phyloP scores from a whole-genome alignment of 2,329 filamentous ascomycete genomes.

The Fusarium temperatum region DNA sequence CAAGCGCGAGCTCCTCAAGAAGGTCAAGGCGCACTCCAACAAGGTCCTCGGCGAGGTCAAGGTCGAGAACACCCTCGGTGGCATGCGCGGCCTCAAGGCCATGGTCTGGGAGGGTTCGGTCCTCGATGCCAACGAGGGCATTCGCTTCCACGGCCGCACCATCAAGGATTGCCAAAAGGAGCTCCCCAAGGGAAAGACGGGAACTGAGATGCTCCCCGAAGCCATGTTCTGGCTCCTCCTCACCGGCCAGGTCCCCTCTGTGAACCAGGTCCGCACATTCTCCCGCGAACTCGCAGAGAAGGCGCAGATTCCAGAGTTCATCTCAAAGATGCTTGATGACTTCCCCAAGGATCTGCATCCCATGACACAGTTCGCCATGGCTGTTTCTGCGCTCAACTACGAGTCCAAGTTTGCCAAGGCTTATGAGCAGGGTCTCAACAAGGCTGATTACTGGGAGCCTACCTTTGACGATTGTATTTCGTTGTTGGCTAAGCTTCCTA shows the following conservation, averaged over 20 bases:
- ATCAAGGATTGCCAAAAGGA: conserved; percentile 98
- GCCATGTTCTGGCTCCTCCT: conserved; percentile 99
- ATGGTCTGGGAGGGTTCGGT: conserved; percentile 99
- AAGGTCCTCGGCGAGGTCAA: conserved; percentile 92
- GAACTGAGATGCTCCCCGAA: conserved; percentile 97
- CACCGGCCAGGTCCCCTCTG: conserved; percentile 89
- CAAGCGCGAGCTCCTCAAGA: conserved; percentile 92
- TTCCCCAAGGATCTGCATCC: conserved; percentile 93
- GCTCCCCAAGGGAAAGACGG: conserved; percentile 89
- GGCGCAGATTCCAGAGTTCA: conserved; percentile 81
- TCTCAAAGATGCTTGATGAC: conserved; percentile 86
- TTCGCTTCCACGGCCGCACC: conserved; percentile 96
- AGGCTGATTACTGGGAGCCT: conserved; percentile 98
- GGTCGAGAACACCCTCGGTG: conserved; percentile 91
- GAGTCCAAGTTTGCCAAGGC: conserved; percentile 92
- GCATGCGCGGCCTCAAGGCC: conserved; percentile 96
- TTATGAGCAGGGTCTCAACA: conserved; percentile 90
- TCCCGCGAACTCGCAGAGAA: conserved; percentile 89
- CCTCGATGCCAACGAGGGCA: conserved; percentile 94
- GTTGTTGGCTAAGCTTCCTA: conserved; percentile 93
- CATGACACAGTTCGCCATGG: conserved; percentile 97
- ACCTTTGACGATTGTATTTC: conserved; percentile 96
- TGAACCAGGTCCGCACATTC: conserved; percentile 80
- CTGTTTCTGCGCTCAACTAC: conserved; percentile 94
- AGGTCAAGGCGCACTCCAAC: conserved; percentile 85